Evolutionary conservation across 495 filamentous ascomycete genomes (phyloP).

Genomic region (Lasiosphaeria hispida): DNA sequence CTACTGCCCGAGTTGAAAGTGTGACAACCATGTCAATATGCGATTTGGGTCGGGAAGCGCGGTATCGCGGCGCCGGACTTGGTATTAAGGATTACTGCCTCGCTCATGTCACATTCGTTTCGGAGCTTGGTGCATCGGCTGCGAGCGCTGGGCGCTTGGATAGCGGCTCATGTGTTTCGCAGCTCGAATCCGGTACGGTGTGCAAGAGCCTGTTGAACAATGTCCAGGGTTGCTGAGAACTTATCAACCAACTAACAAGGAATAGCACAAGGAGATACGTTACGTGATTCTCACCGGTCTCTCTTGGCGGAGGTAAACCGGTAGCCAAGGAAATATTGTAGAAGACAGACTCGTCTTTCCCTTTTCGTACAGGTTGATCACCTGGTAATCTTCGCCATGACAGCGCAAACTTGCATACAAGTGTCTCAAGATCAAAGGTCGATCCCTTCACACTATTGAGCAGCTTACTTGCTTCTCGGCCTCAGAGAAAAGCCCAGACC

Average conservation of each 20-base stretch:
- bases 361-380: slow-evolving; percentile 19
- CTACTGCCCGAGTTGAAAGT: too few relatives aligned
- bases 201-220: too few relatives aligned
- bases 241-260: slow-evolving; percentile 22
- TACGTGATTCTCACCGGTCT: slow-evolving; percentile 18
- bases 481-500: slow-evolving; percentile 10
- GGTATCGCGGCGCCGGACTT: too few relatives aligned
- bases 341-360: slow-evolving; percentile 15
- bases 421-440: slow-evolving; percentile 3
- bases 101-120: too few relatives aligned
- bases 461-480: slow-evolving; percentile 6
- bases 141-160: too few relatives aligned
- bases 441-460: slow-evolving; percentile 13
- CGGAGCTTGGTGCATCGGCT: too few relatives aligned
- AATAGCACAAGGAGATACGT: not conserved
- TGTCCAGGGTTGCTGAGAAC: slow-evolving; percentile 21
- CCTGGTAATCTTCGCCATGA: slow-evolving; percentile 1
- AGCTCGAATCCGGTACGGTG: too few relatives aligned
- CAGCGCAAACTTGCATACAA: slow-evolving; percentile 7
- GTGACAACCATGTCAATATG: too few relatives aligned
- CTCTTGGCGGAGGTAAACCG: slow-evolving; percentile 9
- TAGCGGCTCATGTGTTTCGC: too few relatives aligned
- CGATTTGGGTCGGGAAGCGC: too few relatives aligned
- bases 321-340: slow-evolving; percentile 22
- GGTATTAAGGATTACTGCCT: too few relatives aligned